A percentile compares a stretch with the other conserved stretches of the same genome.
Evolutionary conservation across 2,329 filamentous ascomycete genomes (phyloP).

Genomic region (Alternaria dauci): DNA sequence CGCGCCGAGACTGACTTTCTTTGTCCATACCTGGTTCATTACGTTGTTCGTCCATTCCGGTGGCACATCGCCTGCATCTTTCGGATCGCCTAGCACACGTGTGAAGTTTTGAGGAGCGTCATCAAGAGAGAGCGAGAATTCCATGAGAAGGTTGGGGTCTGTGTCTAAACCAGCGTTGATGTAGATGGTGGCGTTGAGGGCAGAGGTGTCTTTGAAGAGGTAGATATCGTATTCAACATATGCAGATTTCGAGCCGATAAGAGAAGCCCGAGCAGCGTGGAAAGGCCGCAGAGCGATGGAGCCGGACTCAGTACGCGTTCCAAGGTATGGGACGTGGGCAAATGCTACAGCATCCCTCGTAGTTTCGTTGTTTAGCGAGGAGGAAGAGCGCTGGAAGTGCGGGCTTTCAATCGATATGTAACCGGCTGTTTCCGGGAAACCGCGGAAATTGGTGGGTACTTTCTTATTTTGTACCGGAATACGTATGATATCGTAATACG

Average conservation of each 20-base stretch:
- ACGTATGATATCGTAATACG: slow-evolving; percentile 24
- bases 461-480: slow-evolving; percentile 23
- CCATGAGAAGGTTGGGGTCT: slow-evolving; percentile 56
- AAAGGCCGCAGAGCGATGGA: slow-evolving; percentile 28
- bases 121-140: slow-evolving; percentile 53
- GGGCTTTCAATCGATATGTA: slow-evolving; percentile 29
- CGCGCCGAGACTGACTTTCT: slow-evolving; percentile 31
- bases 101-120: slow-evolving; percentile 19
- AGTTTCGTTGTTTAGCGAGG: background rate
- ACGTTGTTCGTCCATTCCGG: slow-evolving; percentile 52
- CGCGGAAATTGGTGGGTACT: slow-evolving; percentile 21
- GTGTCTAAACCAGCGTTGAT: slow-evolving; percentile 53
- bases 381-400: slow-evolving; percentile 21
- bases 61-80: slow-evolving; percentile 51
- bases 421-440: slow-evolving; percentile 28
- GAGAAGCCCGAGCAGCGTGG: slow-evolving; percentile 15
- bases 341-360: slow-evolving; percentile 15
- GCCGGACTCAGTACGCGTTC: slow-evolving; percentile 26
- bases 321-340: slow-evolving; percentile 22
- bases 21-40: slow-evolving; percentile 29
- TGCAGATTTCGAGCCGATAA: slow-evolving; percentile 17
- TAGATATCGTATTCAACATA: slow-evolving; percentile 28
- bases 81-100: slow-evolving; percentile 30
- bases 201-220: slow-evolving; percentile 20
- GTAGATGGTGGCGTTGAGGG: slow-evolving; percentile 47